These are phyloP conservation scores for Aspergillus sp. DNA, from an alignment of 2,329 filamentous ascomycete genomes.

Conservation along the genomic window DNA sequence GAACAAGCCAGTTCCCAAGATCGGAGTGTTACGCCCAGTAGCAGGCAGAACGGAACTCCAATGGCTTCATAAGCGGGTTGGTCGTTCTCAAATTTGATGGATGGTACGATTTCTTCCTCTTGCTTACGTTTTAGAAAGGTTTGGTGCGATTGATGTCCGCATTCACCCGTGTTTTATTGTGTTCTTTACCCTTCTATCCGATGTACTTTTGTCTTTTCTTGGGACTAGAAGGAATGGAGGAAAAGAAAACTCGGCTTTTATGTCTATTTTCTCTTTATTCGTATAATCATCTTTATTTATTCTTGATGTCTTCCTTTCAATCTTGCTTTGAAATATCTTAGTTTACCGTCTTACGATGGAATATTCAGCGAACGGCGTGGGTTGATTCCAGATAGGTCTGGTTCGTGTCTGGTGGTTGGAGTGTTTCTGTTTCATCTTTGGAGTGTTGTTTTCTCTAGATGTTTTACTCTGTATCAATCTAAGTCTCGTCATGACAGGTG, in stretches of 20 bases:
- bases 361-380: conserved; percentile 23
- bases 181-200: conserved; percentile 5
- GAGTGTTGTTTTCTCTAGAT: background rate
- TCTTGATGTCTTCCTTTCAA: background rate
- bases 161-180: background rate
- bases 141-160: conserved; percentile 6
- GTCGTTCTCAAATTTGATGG: background rate
- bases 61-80: conserved; percentile 19
- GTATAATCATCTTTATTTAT: background rate
- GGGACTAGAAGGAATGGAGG: background rate
- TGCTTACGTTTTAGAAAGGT: conserved; percentile 1
- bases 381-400: conserved; percentile 20
- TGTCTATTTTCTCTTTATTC: conserved; percentile 18
- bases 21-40: conserved; percentile 33
- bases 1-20: conserved; percentile 31
- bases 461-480: background rate
- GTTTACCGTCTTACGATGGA: background rate
- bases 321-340: background rate
- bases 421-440: background rate
- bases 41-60: conserved; percentile 30
- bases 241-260: background rate
- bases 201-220: conserved; percentile 11
- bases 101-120: background rate
- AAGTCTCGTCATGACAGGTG: too few relatives aligned
- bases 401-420: conserved; percentile 3